phyloP scores from a whole-genome alignment of 2,329 filamentous ascomycete species.

The Talaromyces rugulosus region DNA sequence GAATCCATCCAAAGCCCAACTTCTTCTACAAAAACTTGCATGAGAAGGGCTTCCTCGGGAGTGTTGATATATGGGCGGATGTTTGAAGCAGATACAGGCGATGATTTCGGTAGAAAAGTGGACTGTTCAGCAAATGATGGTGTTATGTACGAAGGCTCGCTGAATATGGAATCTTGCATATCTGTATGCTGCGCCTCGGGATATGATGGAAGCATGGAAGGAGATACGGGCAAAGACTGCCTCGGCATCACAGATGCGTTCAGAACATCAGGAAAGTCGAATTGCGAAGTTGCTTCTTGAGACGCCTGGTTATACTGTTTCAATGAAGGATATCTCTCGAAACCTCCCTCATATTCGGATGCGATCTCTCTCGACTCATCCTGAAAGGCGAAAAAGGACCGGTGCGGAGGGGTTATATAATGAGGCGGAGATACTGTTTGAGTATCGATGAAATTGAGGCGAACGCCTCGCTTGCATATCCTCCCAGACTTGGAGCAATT shows the following conservation, averaged over 20 bases:
- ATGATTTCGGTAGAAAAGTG: conserved; percentile 34
- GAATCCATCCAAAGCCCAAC: conserved; percentile 94
- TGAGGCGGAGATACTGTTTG: conserved; percentile 66
- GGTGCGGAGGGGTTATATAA: conserved; percentile 53
- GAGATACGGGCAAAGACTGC: conserved; percentile 45
- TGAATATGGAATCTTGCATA: conserved; percentile 24
- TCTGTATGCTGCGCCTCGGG: conserved; percentile 39
- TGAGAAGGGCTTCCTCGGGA: conserved; percentile 76
- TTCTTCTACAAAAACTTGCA: conserved; percentile 89
- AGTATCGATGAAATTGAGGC: conserved; percentile 87
- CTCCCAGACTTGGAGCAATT: conserved; percentile 88
- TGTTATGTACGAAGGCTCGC: conserved; percentile 20
- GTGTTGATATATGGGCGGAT: conserved; percentile 63
- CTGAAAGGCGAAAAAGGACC: conserved; percentile 72
- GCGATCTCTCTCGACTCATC: conserved; percentile 90
- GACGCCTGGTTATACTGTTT: conserved; percentile 35
- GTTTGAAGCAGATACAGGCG: conserved; percentile 40
- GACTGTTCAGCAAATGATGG: conserved; percentile 22
- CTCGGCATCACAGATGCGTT: conserved; percentile 35
- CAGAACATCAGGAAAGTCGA: conserved; percentile 29
- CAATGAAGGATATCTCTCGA: conserved; percentile 64
- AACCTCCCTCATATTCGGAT: conserved; percentile 79
- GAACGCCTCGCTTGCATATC: conserved; percentile 77
- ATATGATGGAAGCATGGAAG: conserved; percentile 46
- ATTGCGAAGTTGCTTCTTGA: conserved; percentile 18